phyloP scores from a whole-genome alignment of 2,329 filamentous ascomycete genomes.

The Paracorniculantispora psalliotae region DNA sequence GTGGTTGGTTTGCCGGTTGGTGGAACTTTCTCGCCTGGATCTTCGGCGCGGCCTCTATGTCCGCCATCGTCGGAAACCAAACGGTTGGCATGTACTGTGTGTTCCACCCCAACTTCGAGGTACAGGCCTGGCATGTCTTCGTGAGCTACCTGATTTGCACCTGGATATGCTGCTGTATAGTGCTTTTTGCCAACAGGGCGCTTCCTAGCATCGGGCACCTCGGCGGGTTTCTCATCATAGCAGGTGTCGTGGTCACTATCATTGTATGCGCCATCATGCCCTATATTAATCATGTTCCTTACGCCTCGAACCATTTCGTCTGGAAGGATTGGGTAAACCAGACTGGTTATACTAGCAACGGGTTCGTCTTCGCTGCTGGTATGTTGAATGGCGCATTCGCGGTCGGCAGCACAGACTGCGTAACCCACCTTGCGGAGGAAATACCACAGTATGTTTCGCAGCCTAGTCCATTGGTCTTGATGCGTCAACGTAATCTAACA shows the following conservation, averaged over 20 bases:
- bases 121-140: conserved; percentile 19
- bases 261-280: conserved; percentile 39
- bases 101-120: conserved; percentile 14
- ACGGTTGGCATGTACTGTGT: conserved; percentile 18
- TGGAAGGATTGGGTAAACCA: not conserved
- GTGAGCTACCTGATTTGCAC: conserved; percentile 17
- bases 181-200: conserved; percentile 41
- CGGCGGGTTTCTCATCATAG: conserved; percentile 39
- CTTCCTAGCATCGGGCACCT: conserved; percentile 38
- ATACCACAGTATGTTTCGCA: conserved; percentile 28
- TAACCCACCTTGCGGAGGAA: conserved; percentile 52
- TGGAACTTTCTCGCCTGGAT: conserved; percentile 49
- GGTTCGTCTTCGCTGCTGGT: not conserved
- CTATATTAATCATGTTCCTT: not conserved
- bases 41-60: conserved; percentile 38
- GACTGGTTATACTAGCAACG: not conserved
- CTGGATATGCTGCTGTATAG: conserved; percentile 15
- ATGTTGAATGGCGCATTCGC: conserved; percentile 52
- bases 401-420: conserved; percentile 55
- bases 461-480: not conserved
- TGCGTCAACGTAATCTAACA: not conserved
- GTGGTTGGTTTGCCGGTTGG: conserved; percentile 47
- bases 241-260: conserved; percentile 42
- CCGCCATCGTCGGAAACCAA: conserved; percentile 20
- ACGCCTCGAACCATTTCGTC: not conserved